phyloP scores from a whole-genome alignment of 768 basidiomycete genomes.

The Saitozyma sp. region DNA sequence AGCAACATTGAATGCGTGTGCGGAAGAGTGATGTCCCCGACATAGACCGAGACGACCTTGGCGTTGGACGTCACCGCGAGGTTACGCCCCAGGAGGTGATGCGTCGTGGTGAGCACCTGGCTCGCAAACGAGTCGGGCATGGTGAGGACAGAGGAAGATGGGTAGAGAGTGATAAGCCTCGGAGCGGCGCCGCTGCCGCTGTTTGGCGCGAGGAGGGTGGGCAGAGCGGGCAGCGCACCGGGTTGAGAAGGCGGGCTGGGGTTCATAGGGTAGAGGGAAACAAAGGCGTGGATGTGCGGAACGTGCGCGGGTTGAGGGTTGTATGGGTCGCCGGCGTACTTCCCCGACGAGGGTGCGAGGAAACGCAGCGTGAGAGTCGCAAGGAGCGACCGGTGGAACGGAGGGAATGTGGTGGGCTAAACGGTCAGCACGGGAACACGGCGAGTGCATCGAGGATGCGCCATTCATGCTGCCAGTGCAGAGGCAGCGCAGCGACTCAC shows the following conservation, averaged over 20 bases:
- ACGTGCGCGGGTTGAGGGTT: constrained; percentile 39
- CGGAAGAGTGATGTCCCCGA: constrained; percentile 41
- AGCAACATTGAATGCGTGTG: constrained; percentile 21
- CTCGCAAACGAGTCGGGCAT: constrained; percentile 42
- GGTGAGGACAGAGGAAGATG: constrained; percentile 34
- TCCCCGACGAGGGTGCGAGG: constrained; percentile 17
- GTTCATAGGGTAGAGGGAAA: constrained; percentile 49
- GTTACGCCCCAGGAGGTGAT: constrained; percentile 37
- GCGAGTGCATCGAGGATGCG: neutral
- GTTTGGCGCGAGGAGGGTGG: constrained; percentile 33
- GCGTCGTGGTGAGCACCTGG: constrained; percentile 40
- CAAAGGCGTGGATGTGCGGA: constrained; percentile 45
- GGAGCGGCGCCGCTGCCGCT: constrained; percentile 3
- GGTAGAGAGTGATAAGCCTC: constrained; percentile 44
- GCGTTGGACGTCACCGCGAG: constrained; percentile 32
- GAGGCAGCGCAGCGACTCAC: constrained; percentile 24
- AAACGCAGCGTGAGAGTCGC: constrained; percentile 48
- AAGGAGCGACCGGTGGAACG: constrained; percentile 48
- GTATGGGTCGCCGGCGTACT: constrained; percentile 36
- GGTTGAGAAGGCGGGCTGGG: constrained; percentile 43
- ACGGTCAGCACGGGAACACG: constrained; percentile 4
- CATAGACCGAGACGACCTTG: constrained; percentile 36
- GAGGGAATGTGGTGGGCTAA: constrained; percentile 46
- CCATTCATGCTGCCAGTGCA: neutral
- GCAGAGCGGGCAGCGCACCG: constrained; percentile 43